Percentiles rank a stretch among this genome's conserved stretches.
Conservation (phyloP, 768 basidiomycete genomes). For the Leccinellum luteum region DNA sequence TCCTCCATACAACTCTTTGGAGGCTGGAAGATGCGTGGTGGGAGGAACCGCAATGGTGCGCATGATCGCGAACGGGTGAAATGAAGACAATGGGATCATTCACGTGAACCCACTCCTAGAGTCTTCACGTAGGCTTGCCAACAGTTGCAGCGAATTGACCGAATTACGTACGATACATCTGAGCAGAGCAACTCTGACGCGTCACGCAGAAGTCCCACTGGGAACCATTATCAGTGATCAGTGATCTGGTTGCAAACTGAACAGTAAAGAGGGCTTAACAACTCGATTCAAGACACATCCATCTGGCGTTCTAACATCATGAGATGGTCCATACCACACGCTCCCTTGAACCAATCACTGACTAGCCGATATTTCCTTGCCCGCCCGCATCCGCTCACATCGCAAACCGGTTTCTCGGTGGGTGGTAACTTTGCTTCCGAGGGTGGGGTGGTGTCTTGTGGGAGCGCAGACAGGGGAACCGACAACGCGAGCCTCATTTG, state of each 20-base stretch:
- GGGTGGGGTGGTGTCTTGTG: slow-evolving; percentile 4
- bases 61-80: not conserved
- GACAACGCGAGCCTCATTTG: slow-evolving; percentile 52
- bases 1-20: not conserved
- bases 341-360: slow-evolving; percentile 54
- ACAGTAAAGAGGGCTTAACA: not conserved
- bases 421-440: slow-evolving; percentile 11
- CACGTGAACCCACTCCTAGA: not conserved
- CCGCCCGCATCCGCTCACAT: slow-evolving; percentile 54
- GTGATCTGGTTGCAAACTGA: not conserved
- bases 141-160: not conserved
- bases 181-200: not conserved
- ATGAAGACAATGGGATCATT: not conserved
- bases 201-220: not conserved
- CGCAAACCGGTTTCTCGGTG: slow-evolving; percentile 38
- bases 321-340: slow-evolving; percentile 66
- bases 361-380: slow-evolving; percentile 65
- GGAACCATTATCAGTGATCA: not conserved
- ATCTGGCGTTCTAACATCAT: slow-evolving; percentile 45
- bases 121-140: not conserved
- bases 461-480: slow-evolving; percentile 41
- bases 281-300: not conserved
- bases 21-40: not conserved
- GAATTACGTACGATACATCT: not conserved
- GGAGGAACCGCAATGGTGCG: not conserved